Evolutionary conservation across 306 rosid species (phyloP), one percentile per base, ranked within the genome.

Genomic region (Vigna radiata): DNA sequence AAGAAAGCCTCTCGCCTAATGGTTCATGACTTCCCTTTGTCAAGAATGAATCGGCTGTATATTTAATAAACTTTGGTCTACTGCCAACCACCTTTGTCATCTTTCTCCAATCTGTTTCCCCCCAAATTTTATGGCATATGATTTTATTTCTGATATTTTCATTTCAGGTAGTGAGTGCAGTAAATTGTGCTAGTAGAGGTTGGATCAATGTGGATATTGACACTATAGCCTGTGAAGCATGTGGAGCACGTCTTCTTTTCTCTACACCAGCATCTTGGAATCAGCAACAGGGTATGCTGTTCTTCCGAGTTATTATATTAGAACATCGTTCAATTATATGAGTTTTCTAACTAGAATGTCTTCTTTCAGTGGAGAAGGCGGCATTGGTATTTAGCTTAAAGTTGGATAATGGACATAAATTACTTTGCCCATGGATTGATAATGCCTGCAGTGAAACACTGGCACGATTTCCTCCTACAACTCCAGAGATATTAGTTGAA

Each of bases 101-200:
- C 67, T 73, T 47, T 23, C 12, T 10, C 41, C 55, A 17, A 6
- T 60, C 18, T 33, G 3, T 64, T 54, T 47, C 12, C 23, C 23
- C 25, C 18, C 18, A 48, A 77, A 29, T 27, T 46, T 55, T 13
- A 49, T 23, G 72, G 53, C 48, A 65, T 5, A 14, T 27, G 19
- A 68, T 55, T 81, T 75, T 36, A 67, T 41, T 83, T 72, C n/a
- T 25, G 17, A 68, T 66, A 39, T 77, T 71, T 71, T 18, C 85
- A 89, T 77, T 60, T 71, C 86, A 95, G 98, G 88, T 81, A 53
- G 94, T 88, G 21, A 90, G 89, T 85, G 97, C 97, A 67, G 81
- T 95, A 79, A 95, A 92, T 87, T 95, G 97, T 89, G 97, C 94
- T 71, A 88, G 97, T 69, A 89, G 97, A 81, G 98, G 98, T 78